Evolutionary conservation across 306 rosid species (phyloP).

Genomic region (Rosa chinensis): DNA sequence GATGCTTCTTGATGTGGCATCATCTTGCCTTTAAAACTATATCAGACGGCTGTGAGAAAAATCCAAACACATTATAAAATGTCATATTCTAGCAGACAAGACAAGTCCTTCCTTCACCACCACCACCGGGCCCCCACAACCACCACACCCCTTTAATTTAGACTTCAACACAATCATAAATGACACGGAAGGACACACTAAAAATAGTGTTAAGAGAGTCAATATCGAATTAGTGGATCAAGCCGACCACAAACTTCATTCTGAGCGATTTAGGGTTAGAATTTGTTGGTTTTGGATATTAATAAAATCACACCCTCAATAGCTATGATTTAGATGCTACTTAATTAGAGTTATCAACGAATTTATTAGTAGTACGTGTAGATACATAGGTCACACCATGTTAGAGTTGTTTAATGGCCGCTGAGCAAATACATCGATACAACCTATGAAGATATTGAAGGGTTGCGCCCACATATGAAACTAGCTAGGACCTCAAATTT

Average conservation of each 20-base stretch:
- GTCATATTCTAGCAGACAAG: no score
- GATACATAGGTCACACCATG: neutral
- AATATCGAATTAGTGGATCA: neutral
- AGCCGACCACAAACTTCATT: neutral
- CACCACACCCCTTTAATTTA: no score
- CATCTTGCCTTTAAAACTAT: no score
- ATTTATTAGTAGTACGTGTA: neutral
- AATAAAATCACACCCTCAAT: neutral
- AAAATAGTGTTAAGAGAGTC: neutral
- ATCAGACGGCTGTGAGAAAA: no score
- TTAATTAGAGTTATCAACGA: neutral
- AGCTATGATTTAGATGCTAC: neutral
- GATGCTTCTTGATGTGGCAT: no score
- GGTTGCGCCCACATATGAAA: neutral
- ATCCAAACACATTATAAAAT: no score
- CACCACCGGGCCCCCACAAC: no score
- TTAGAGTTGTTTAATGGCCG: neutral
- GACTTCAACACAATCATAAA: no score
- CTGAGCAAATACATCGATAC: neutral
- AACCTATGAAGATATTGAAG: neutral
- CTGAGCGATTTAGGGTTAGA: neutral
- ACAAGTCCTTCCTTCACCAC: no score
- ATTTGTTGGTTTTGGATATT: neutral
- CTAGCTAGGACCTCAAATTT: neutral
- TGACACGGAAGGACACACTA: no score